phyloP scores from a whole-genome alignment of 495 filamentous ascomycete genomes.

The Penicillium goetzii region DNA sequence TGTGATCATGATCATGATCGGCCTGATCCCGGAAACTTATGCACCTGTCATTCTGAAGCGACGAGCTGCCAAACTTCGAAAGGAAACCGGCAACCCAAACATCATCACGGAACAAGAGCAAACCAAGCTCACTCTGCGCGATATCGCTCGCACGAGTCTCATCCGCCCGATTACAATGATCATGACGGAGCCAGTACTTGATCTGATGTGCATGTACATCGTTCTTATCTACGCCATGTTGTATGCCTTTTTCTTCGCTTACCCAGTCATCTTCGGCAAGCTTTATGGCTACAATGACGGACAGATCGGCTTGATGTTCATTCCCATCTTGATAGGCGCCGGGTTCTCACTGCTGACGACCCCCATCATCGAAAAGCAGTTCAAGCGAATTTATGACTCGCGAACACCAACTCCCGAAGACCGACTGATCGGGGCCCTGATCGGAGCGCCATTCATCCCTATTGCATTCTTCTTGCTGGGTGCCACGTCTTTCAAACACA shows the following conservation, averaged over 20 bases:
- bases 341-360: constrained; percentile 52
- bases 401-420: constrained; percentile 41
- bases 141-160: constrained; percentile 55
- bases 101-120: constrained; percentile 55
- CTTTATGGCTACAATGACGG: constrained; percentile 54
- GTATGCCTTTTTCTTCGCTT: constrained; percentile 78
- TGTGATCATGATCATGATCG: constrained; percentile 52
- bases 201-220: constrained; percentile 67
- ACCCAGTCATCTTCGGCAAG: constrained; percentile 60
- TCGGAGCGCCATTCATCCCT: constrained; percentile 42
- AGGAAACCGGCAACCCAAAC: constrained; percentile 60
- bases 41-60: constrained; percentile 61
- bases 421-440: constrained; percentile 39
- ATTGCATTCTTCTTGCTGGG: constrained; percentile 59
- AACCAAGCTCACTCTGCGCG: constrained; percentile 27
- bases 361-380: constrained; percentile 41
- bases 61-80: constrained; percentile 57
- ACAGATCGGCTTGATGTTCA: constrained; percentile 41
- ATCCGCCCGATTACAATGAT: constrained; percentile 42
- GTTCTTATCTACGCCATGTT: constrained; percentile 69
- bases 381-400: constrained; percentile 27
- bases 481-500: constrained; percentile 60
- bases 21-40: constrained; percentile 65
- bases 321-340: constrained; percentile 54
- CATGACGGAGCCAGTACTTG: constrained; percentile 57